Percentiles rank a stretch among this genome's conserved stretches.
Conservation (phyloP, 805 yeast genomes). For the Clavispora carvajalis region DNA sequence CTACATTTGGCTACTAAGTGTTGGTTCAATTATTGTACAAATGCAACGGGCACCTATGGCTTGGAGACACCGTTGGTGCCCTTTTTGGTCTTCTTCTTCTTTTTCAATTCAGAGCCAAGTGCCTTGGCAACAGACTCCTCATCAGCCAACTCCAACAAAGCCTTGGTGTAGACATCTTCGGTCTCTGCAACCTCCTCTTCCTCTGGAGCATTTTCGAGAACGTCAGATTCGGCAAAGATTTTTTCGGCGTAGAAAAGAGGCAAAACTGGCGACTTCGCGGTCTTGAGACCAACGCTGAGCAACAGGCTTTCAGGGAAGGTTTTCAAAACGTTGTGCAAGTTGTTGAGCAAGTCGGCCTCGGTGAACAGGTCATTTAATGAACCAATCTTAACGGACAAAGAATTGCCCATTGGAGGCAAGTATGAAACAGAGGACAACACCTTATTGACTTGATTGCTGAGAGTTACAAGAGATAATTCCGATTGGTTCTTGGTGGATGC, state of each 20-base stretch:
- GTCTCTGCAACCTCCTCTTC: conserved; percentile 18
- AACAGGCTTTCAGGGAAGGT: conserved; percentile 41
- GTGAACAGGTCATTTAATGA: conserved; percentile 33
- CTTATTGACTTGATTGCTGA: conserved; percentile 55
- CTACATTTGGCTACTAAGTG: not conserved
- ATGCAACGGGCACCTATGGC: conserved; percentile 5
- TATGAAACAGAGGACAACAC: conserved; percentile 54
- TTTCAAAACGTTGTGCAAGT: conserved; percentile 50
- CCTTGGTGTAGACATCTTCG: conserved; percentile 36
- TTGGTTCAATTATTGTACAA: conserved; percentile 3
- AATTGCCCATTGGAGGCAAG: conserved; percentile 69
- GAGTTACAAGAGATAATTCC: conserved; percentile 45
- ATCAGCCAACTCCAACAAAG: conserved; percentile 75
- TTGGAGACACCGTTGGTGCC: conserved; percentile 12
- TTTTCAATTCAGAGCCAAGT: conserved; percentile 48
- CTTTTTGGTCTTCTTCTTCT: conserved; percentile 17
- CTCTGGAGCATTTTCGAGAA: conserved; percentile 23
- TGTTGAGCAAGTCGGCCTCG: conserved; percentile 50
- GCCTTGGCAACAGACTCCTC: conserved; percentile 65
- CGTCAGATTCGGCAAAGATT: conserved; percentile 47
- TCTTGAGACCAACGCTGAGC: conserved; percentile 61
- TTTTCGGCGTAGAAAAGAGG: conserved; percentile 73
- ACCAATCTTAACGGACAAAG: conserved; percentile 65
- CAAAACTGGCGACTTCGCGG: conserved; percentile 70
- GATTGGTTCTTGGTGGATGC: conserved; percentile 23